Evolutionary conservation across 257 asterid species (phyloP), one percentile per base, ranked within the genome.

Genomic region (Solanum pimpinellifolium): DNA sequence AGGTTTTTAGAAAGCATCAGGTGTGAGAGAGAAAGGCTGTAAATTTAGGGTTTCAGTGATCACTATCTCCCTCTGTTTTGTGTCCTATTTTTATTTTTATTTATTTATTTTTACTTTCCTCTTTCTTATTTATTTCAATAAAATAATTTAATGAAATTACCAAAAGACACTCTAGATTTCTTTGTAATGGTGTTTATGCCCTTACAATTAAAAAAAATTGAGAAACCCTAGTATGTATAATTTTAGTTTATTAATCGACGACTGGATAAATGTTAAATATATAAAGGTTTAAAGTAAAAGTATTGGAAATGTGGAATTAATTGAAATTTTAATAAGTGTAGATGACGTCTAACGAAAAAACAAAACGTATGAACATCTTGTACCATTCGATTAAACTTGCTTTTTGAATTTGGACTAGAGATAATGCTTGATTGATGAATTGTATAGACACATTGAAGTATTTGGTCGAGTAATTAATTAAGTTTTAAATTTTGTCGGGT

Each of bases 11-110:
- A 29, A 78, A 78, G 83, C 39, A 35, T 78, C 60, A 14, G 52
- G 83, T 42, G 83, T 42, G 62, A 78, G 84, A 44, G 84, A 78
- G 84, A 78, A 46, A 78, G 66, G 84, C 84, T 78, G 84, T 78
- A 78, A 78, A 78, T 4, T 78, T 75, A 78, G 84, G 84, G 84
- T 78, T 78, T 78, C 84, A 78, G 84, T 46, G 84, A 86, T 86
- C 88, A 86, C 8, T 21, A 13, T 86, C 84, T 72, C 37, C 62
- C 74, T 86, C 82, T 74, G 33, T 85, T 29, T 77, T 73, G 73
- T 86, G 56, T 86, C 18, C 44, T 23, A 74, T 69, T 85, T 68
- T 47, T 73, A 49, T 49, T 70, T 85, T 9, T n/a, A 21, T n/a
- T 80, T 68, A 2, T 27, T 68, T 80, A 49, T 14, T 74, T 39